Conservation (phyloP, 352 stramenopile species). For the Porosira glacialis region DNA sequence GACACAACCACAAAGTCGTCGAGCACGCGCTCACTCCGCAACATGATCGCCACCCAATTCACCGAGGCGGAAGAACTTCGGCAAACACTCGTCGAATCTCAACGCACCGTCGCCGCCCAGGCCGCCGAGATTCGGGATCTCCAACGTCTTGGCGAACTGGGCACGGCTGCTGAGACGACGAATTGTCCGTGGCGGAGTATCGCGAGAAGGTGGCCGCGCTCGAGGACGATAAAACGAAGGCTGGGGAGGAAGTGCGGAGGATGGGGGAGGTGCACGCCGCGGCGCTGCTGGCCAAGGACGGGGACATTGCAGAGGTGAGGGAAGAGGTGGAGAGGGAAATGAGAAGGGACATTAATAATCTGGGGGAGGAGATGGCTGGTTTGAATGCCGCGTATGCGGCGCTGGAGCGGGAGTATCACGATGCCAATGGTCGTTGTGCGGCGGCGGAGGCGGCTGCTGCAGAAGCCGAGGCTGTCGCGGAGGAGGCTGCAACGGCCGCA, state of each 20-base stretch:
- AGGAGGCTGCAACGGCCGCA: not conserved
- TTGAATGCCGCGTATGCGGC: conserved; percentile 69
- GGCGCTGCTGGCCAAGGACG: conserved; percentile 39
- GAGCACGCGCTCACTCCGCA: conserved; percentile 48
- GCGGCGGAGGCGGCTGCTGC: no score
- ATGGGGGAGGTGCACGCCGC: conserved; percentile 34
- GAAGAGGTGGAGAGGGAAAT: conserved; percentile 36
- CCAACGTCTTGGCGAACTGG: conserved; percentile 61
- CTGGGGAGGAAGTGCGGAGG: conserved; percentile 27
- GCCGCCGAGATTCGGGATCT: conserved; percentile 55
- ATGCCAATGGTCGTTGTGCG: conserved; percentile 14
- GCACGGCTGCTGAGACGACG: conserved; percentile 60
- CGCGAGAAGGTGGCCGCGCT: conserved; percentile 55
- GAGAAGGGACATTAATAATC: conserved; percentile 40
- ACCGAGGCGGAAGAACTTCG: conserved; percentile 71
- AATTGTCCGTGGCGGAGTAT: conserved; percentile 65
- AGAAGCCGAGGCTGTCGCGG: not conserved
- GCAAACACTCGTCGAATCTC: conserved; percentile 42
- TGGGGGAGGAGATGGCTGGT: conserved; percentile 69
- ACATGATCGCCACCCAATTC: conserved; percentile 64
- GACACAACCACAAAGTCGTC: conserved; percentile 6
- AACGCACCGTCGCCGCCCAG: conserved; percentile 34
- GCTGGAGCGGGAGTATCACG: conserved; percentile 67
- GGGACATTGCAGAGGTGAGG: conserved; percentile 37
- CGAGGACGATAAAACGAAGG: conserved; percentile 57